These are phyloP conservation scores for Dentipellis fragilis DNA, from an alignment of 768 basidiomycete genomes.

Conservation along the genomic window DNA sequence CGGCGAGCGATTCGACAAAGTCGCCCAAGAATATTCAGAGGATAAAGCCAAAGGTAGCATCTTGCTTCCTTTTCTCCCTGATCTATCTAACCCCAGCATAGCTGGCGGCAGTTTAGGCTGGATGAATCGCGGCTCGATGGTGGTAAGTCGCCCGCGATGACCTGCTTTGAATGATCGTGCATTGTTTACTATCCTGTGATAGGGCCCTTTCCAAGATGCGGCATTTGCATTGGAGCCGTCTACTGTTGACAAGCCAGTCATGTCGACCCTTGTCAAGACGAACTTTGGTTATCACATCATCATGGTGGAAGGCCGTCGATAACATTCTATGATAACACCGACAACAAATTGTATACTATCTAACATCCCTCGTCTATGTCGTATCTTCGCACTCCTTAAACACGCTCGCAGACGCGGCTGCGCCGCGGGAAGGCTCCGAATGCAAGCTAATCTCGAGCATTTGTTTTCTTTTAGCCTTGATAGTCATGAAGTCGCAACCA, in stretches of 20 bases:
- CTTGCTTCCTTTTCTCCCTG: not conserved
- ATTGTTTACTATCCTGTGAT: not conserved
- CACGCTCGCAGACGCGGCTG: too few relatives aligned
- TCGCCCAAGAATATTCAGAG: slow-evolving; percentile 84
- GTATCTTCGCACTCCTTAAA: too few relatives aligned
- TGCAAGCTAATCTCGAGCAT: too few relatives aligned
- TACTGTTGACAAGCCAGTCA: slow-evolving; percentile 65
- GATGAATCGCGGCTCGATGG: slow-evolving; percentile 85
- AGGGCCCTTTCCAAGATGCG: slow-evolving; percentile 79
- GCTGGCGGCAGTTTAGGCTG: slow-evolving; percentile 82
- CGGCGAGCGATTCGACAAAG: slow-evolving; percentile 78
- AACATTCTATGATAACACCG: not conserved
- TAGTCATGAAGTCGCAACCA: too few relatives aligned
- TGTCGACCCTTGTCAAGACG: slow-evolving; percentile 72
- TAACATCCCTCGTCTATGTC: too few relatives aligned
- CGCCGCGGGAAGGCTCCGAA: too few relatives aligned
- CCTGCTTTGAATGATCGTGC: not conserved
- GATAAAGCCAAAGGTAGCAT: slow-evolving; percentile 76
- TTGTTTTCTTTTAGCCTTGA: too few relatives aligned
- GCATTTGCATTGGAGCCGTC: slow-evolving; percentile 77
- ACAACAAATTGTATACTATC: too few relatives aligned
- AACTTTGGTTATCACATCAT: slow-evolving; percentile 83
- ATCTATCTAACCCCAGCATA: slow-evolving; percentile 19
- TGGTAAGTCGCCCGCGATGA: slow-evolving; percentile 31
- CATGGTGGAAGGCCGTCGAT: slow-evolving; percentile 81